Conservation (phyloP, 805 yeast genomes). For the Kazachstania psychrophila region DNA sequence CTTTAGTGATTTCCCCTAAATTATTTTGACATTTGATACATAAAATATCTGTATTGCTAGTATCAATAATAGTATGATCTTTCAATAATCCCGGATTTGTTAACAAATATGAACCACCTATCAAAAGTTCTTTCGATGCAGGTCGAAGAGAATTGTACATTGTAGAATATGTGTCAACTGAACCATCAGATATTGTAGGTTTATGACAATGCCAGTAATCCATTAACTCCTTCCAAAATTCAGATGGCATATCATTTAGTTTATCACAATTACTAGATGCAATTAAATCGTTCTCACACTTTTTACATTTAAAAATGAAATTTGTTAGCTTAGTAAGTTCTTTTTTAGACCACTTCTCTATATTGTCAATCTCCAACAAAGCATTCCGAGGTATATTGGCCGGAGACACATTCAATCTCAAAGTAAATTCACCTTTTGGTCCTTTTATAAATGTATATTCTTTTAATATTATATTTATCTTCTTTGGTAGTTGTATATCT, state of each 20-base stretch:
- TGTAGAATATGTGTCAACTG: slow-evolving; percentile 7
- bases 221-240: slow-evolving; percentile 89
- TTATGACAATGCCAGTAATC: slow-evolving; percentile 97
- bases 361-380: slow-evolving; percentile 11
- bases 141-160: slow-evolving; percentile 21
- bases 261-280: slow-evolving; percentile 10
- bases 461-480: not conserved
- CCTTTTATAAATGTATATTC: slow-evolving; percentile 1
- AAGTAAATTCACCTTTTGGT: slow-evolving; percentile 1
- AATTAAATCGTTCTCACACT: slow-evolving; percentile 10
- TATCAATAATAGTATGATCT: slow-evolving; percentile 1
- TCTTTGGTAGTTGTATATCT: slow-evolving; percentile 9
- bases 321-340: slow-evolving; percentile 6
- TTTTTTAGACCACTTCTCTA: slow-evolving; percentile 21
- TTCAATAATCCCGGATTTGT: slow-evolving; percentile 10
- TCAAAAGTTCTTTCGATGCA: slow-evolving; percentile 15
- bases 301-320: slow-evolving; percentile 12
- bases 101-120: slow-evolving; percentile 21
- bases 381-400: too few relatives aligned
- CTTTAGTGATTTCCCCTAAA: slow-evolving; percentile 17
- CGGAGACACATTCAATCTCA: slow-evolving; percentile 11
- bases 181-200: slow-evolving; percentile 34
- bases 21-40: slow-evolving; percentile 15
- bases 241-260: slow-evolving; percentile 69
- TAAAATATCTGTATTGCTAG: not conserved